phyloP scores from a whole-genome alignment of 2,329 filamentous ascomycete species.

The Diaporthe velutina region DNA sequence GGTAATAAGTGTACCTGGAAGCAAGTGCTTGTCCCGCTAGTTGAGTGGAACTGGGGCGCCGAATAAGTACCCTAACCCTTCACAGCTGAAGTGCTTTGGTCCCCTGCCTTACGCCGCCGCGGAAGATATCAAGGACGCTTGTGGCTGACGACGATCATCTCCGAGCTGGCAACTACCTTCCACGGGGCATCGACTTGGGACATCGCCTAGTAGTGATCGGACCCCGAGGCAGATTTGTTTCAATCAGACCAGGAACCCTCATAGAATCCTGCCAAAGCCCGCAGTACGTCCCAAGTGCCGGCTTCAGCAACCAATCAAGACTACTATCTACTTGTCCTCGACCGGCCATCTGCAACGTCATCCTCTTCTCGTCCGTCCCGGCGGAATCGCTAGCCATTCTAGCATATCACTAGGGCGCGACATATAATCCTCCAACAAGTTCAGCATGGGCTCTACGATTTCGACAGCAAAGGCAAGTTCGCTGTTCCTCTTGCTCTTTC shows the following conservation, averaged over 20 bases:
- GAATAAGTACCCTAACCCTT: slow-evolving; percentile 1
- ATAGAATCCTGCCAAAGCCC: neutral
- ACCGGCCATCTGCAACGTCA: slow-evolving; percentile 14
- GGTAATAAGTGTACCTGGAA: neutral
- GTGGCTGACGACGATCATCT: slow-evolving; percentile 32
- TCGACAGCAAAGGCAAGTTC: slow-evolving; percentile 42
- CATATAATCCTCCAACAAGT: neutral
- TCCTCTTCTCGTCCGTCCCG: slow-evolving; percentile 7
- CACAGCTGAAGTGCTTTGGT: neutral
- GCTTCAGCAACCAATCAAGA: neutral
- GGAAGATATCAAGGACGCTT: neutral
- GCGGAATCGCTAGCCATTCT: slow-evolving; percentile 17
- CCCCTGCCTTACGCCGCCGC: neutral
- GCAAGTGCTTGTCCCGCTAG: too few species aligned
- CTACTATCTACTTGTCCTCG: neutral
- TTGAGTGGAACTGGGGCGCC: neutral
- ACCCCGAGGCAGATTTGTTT: neutral
- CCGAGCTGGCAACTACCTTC: neutral
- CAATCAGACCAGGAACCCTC: neutral
- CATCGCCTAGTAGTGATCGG: neutral
- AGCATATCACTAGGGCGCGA: neutral
- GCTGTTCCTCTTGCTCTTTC: neutral
- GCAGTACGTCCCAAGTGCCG: neutral
- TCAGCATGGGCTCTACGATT: slow-evolving; percentile 51
- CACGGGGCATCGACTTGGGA: slow-evolving; percentile 10